Evolutionary conservation across 148 eudicot genomes (phyloP), one percentile per base, ranked within the genome.

Genomic region (Rhododendron williamsianum): DNA sequence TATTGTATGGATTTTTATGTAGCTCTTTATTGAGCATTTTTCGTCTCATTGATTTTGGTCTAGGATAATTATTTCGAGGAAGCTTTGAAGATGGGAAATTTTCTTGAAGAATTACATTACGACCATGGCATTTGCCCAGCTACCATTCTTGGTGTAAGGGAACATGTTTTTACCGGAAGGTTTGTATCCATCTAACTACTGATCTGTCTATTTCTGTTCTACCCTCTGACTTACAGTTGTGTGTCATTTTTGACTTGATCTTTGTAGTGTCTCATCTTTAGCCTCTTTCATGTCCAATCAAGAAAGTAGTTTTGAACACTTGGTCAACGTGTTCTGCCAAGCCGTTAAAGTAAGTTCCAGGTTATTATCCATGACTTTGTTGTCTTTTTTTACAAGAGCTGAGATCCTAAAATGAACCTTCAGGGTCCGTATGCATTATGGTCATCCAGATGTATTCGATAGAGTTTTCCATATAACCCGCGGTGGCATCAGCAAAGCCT

Each of bases 361-460:
- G 67, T 60, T 6, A 35, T 45, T 69, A n/a, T n/a, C 13, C 69
- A 36, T 76, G 84, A 51, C 49, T 51, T 27, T 49, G 41, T 67
- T n/a, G 76, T 51, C 21, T 60, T 83, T 36, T 19, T 87, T 76
- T 43, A 35, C 43, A 58, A 8, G 9, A 67, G 41, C 78, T 82
- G 58, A 73, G 43, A 25, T 80, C 67, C 25, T 67, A 86, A 78
- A 67, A 81, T 48, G 83, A n/a, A 33, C 82, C 25, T 80, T 54
- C 91, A 97, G 98, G 94, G 96, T 95, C 33, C 98, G 99, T 69
- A 97, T 97, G 99, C 99, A 97, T 90, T 97, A 97, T 92, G 99
- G 99, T 49, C 99, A 97, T 91, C 99, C 98, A 10, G 99, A 97
- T 93, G 96, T 97, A 81, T 97, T 97, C 88, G 99, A 97, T 88